These are phyloP conservation scores for Argentina anserina DNA, from an alignment of 306 rosid species.

Conservation along the genomic window DNA sequence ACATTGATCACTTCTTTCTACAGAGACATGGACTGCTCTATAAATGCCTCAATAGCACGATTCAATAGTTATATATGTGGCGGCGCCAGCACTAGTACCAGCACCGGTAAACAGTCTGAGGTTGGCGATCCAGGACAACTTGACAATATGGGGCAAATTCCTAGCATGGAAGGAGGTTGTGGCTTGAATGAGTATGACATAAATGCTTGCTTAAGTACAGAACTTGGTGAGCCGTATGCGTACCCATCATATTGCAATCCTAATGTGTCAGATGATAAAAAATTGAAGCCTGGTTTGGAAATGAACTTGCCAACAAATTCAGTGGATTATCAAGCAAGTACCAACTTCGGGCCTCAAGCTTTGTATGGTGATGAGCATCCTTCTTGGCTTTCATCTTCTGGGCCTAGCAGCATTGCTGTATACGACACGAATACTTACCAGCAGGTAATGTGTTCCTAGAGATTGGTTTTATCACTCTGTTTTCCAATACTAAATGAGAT, in stretches of 20 bases:
- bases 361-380: slow-evolving; percentile 53
- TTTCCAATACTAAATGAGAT: not conserved
- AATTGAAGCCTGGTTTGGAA: slow-evolving; percentile 27
- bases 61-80: slow-evolving; percentile 44
- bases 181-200: slow-evolving; percentile 46
- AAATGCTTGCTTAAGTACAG: slow-evolving; percentile 41
- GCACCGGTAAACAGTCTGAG: slow-evolving; percentile 37
- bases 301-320: slow-evolving; percentile 36
- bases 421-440: slow-evolving; percentile 48
- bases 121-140: slow-evolving; percentile 48
- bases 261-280: slow-evolving; percentile 30
- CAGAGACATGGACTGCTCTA: slow-evolving; percentile 56
- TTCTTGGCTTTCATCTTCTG: slow-evolving; percentile 49
- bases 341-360: slow-evolving; percentile 44
- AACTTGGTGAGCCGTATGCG: slow-evolving; percentile 46
- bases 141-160: slow-evolving; percentile 34
- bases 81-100: slow-evolving; percentile 5
- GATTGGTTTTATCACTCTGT: not conserved
- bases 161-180: slow-evolving; percentile 29
- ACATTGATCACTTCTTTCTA: slow-evolving; percentile 5
- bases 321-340: slow-evolving; percentile 48
- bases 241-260: slow-evolving; percentile 26
- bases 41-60: slow-evolving; percentile 42
- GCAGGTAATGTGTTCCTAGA: slow-evolving; percentile 36
- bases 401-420: slow-evolving; percentile 53